Conservation (phyloP, 2,329 filamentous ascomycete genomes). For the Epichloe baconii region DNA sequence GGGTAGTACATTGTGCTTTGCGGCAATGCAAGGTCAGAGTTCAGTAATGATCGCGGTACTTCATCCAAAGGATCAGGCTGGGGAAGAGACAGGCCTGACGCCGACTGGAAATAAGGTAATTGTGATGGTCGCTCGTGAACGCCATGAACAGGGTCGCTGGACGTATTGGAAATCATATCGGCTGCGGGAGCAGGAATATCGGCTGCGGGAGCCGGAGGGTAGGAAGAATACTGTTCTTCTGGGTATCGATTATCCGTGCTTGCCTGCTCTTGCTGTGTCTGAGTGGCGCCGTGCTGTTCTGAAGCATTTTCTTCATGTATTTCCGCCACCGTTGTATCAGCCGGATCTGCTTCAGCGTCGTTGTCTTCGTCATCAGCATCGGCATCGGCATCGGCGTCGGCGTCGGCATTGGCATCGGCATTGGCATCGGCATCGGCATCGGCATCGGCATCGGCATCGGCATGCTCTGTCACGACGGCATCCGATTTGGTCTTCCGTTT, state of each 20-base stretch:
- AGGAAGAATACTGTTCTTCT: conserved; percentile 11
- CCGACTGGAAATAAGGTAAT: conserved; percentile 17
- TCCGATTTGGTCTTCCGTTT: conserved; percentile 12
- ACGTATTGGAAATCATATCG: conserved; percentile 5
- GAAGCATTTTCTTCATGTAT: conserved; percentile 6
- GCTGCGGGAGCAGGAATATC: conserved; percentile 14
- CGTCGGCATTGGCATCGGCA: conserved; percentile 6
- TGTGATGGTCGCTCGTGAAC: conserved; percentile 10
- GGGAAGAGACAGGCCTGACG: conserved; percentile 13
- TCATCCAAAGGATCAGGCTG: conserved; percentile 10
- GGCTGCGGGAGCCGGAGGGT: conserved; percentile 17
- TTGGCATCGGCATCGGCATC: conserved; percentile 6
- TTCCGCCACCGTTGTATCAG: conserved; percentile 3
- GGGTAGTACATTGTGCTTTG: conserved; percentile 11
- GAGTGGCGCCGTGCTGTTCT: neutral
- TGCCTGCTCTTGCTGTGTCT: conserved; percentile 1
- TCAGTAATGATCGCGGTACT: neutral
- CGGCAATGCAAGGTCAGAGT: conserved; percentile 8
- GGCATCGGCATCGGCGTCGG: neutral
- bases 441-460: conserved; percentile 6
- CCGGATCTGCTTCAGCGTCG: conserved; percentile 8
- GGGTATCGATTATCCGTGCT: conserved; percentile 6
- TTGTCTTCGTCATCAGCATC: conserved; percentile 8
- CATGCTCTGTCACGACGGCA: conserved; percentile 6
- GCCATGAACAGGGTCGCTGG: conserved; percentile 9